Conservation (phyloP, 2,329 filamentous ascomycete species). For the Penicillium hesseltinei region DNA sequence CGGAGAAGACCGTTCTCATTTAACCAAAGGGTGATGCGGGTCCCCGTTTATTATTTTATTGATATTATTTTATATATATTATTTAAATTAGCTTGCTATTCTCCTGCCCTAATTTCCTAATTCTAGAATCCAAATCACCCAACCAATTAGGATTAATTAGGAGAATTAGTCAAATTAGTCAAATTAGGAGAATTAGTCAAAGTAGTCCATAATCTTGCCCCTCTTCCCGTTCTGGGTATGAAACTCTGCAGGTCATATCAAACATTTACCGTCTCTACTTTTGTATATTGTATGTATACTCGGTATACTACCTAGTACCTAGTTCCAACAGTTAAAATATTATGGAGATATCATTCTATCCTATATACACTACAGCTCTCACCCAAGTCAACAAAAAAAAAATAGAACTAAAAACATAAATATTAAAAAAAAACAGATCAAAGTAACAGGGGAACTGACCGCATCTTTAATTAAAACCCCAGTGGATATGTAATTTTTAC, state of each 20-base stretch:
- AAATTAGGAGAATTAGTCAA: not conserved
- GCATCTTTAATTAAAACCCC: conserved; percentile 22
- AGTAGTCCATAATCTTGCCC: not conserved
- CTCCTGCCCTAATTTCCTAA: no score
- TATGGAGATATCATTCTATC: no score
- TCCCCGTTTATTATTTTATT: conserved; percentile 5
- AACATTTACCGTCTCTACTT: not conserved
- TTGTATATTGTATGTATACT: no score
- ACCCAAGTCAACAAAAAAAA: no score
- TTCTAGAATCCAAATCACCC: no score
- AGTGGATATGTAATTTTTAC: conserved; percentile 2
- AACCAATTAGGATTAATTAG: not conserved
- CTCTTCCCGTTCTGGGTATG: conserved; percentile 10
- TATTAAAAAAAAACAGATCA: not conserved
- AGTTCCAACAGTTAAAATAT: no score
- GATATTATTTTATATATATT: not conserved
- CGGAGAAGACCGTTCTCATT: conserved; percentile 22
- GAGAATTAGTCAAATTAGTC: not conserved
- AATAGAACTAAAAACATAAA: not conserved
- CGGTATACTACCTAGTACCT: no score
- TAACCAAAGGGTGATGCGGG: conserved; percentile 26
- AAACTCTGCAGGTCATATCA: conserved; percentile 4
- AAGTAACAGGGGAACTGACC: conserved; percentile 12
- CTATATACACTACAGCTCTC: no score
- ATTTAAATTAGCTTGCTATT: no score